Base-by-base conservation (phyloP, 2,329 filamentous ascomycete species). In the Ceratocystis ficicola region DNA sequence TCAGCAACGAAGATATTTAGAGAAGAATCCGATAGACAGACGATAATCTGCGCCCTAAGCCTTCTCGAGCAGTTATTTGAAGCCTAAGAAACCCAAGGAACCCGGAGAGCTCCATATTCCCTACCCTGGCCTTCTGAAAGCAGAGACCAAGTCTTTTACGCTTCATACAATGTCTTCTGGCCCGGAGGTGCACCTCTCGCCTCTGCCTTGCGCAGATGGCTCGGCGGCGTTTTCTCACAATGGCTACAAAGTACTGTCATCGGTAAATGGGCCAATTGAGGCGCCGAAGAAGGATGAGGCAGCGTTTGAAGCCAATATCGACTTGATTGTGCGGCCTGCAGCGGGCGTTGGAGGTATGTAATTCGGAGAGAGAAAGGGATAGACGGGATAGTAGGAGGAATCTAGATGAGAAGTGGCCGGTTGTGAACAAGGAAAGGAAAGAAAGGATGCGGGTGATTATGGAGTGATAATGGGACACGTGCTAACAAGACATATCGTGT, bases 221-320 rank as follows among this genome's bases (percentile, higher is more conserved):
- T 95, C 90, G 61, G 88, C 88, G 10, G 87, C 84, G 8, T 91
- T 90, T 74, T 84, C 87, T 1, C 81, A 86, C 71, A 80, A 84
- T 66, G 89, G 90, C 62, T 95, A 91, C 75, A 87, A 86, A 57
- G 83, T 97, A 69, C 83, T 95, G 65, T 89, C 88, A 66, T 87
- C 90, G 15, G 90, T 95, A 70, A 97, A 96, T 76, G 94, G 93
- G 0, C 94, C 94, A 17, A 84, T 97, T 70, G 94, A 99, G 77
- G 90, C 93, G 17, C 85, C 86, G 71, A 84, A 92, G 72, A 85
- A 90, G 71, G 93, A 99, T 73, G 90, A 97, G 75, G 84, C 94
- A 70, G 88, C 94, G 6, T 92, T 95, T 75, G 91, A 96, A 77
- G 90, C 93, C 32, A 84, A 87, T 62, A 80, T 99, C 70, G 94